Evolutionary conservation across 1,284 basidiomycete species (phyloP).

Genomic region (Jaminaea rosea): DNA sequence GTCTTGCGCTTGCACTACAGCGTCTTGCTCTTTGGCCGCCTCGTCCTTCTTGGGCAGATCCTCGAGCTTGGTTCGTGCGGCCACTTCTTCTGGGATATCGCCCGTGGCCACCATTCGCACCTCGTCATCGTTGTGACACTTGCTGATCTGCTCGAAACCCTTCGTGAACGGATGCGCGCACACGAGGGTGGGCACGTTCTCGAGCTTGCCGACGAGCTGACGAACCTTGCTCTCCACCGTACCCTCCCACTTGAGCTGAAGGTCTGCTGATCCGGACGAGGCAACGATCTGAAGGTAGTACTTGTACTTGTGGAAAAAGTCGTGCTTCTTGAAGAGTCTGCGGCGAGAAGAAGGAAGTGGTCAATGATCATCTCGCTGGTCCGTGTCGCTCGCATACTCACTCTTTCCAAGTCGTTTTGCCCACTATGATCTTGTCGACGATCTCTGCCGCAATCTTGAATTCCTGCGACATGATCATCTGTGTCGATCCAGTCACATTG

Average conservation of each 20-base stretch:
- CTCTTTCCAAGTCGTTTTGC: conserved; percentile 65
- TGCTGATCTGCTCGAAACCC: conserved; percentile 77
- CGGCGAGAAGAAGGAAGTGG: too few relatives aligned
- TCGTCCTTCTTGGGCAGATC: conserved; percentile 30
- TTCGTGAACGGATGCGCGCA: conserved; percentile 92
- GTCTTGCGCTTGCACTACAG: conserved; percentile 10
- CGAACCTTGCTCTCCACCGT: conserved; percentile 96
- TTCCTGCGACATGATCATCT: conserved; percentile 92
- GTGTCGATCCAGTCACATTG: conserved; percentile 90
- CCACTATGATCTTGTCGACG: conserved; percentile 80
- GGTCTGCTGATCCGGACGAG: conserved; percentile 65
- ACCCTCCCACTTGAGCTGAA: conserved; percentile 92
- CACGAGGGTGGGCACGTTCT: conserved; percentile 81
- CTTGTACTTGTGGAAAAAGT: conserved; percentile 94
- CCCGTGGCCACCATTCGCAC: conserved; percentile 39
- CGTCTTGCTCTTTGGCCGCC: conserved; percentile 28
- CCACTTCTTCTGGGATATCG: conserved; percentile 38
- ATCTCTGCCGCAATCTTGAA: conserved; percentile 89
- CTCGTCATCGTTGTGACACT: conserved; percentile 69
- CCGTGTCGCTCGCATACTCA: too few relatives aligned
- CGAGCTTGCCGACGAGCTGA: conserved; percentile 92
- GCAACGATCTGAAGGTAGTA: conserved; percentile 98
- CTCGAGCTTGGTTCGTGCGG: conserved; percentile 31
- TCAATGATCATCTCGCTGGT: conserved; percentile 23
- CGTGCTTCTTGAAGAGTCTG: conserved; percentile 85